A percentile compares a stretch with the other conserved stretches of the same genome.
Conservation (phyloP, 2,329 filamentous ascomycete species). For the Colletotrichum tamarilloi region DNA sequence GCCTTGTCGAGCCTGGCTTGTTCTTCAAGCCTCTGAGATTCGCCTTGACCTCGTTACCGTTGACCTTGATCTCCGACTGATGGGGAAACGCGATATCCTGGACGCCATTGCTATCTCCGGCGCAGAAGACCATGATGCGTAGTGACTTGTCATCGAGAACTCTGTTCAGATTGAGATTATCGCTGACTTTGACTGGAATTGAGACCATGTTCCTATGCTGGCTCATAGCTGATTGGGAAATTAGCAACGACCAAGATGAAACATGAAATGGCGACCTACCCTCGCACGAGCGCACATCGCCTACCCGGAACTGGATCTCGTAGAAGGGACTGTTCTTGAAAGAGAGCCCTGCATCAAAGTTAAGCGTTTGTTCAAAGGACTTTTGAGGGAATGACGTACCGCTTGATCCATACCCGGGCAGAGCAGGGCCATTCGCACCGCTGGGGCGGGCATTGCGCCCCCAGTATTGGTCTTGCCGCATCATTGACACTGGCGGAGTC, state of each 20-base stretch:
- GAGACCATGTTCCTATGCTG: slow-evolving; percentile 62
- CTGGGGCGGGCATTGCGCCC: slow-evolving; percentile 16
- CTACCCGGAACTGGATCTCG: slow-evolving; percentile 72
- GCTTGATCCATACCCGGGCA: slow-evolving; percentile 14
- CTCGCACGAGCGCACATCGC: slow-evolving; percentile 75
- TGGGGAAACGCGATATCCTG: slow-evolving; percentile 91
- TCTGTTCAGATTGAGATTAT: slow-evolving; percentile 62
- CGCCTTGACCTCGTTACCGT: slow-evolving; percentile 87
- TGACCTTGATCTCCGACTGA: slow-evolving; percentile 92
- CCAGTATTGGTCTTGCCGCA: slow-evolving; percentile 24
- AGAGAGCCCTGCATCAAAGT: slow-evolving; percentile 22
- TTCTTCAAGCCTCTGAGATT: slow-evolving; percentile 96
- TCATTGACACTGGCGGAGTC: slow-evolving; percentile 8
- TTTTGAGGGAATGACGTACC: neutral
- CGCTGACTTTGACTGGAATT: slow-evolving; percentile 60
- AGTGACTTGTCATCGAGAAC: slow-evolving; percentile 71
- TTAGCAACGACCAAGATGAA: slow-evolving; percentile 15
- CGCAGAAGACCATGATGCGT: slow-evolving; percentile 87
- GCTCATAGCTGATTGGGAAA: slow-evolving; percentile 63
- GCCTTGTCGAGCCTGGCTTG: slow-evolving; percentile 92
- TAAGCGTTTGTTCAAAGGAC: neutral
- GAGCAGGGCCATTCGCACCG: slow-evolving; percentile 12
- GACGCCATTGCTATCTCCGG: slow-evolving; percentile 68
- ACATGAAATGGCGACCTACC: slow-evolving; percentile 61
- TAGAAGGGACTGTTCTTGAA: slow-evolving; percentile 89